These are phyloP conservation scores for Litsea cubeba DNA, from an alignment of 164 flowering plant species.

Conservation along the genomic window DNA sequence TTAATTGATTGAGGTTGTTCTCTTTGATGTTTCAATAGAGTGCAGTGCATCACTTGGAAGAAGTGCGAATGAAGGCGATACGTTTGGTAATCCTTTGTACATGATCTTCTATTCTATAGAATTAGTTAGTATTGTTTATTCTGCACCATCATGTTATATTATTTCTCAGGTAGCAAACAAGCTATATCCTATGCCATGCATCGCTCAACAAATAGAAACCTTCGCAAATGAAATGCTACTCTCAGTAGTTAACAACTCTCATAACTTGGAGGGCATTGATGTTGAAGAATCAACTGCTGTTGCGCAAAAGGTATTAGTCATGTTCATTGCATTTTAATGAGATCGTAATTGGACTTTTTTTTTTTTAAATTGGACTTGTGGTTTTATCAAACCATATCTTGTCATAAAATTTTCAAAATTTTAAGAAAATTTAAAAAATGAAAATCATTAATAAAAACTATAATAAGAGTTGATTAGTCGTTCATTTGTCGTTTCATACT, in stretches of 20 bases:
- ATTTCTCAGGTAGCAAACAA: constrained; percentile 84
- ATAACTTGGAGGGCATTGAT: constrained; percentile 28
- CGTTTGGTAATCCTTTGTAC: constrained; percentile 61
- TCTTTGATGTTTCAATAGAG: constrained; percentile 42
- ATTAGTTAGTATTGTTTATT: no score
- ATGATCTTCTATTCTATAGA: constrained; percentile 4
- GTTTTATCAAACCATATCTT: no score
- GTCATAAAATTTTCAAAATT: no score
- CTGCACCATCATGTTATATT: neutral
- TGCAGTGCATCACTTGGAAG: constrained; percentile 85
- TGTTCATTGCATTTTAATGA: no score
- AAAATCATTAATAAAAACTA: no score
- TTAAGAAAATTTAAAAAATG: no score
- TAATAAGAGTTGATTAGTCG: no score
- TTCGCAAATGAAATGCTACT: constrained; percentile 74
- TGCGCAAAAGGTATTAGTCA: constrained; percentile 39
- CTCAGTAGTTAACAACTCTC: constrained; percentile 33
- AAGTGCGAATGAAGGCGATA: constrained; percentile 95
- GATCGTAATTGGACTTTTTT: no score
- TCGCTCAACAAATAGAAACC: constrained; percentile 76
- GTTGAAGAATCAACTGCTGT: constrained; percentile 33
- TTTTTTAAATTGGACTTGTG: no score
- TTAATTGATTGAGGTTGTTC: neutral
- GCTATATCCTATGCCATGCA: constrained; percentile 72
- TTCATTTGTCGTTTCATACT: no score